These are phyloP conservation scores for Ophiocordyceps unilateralis DNA, from an alignment of 2,329 filamentous ascomycete species.

Conservation along the genomic window DNA sequence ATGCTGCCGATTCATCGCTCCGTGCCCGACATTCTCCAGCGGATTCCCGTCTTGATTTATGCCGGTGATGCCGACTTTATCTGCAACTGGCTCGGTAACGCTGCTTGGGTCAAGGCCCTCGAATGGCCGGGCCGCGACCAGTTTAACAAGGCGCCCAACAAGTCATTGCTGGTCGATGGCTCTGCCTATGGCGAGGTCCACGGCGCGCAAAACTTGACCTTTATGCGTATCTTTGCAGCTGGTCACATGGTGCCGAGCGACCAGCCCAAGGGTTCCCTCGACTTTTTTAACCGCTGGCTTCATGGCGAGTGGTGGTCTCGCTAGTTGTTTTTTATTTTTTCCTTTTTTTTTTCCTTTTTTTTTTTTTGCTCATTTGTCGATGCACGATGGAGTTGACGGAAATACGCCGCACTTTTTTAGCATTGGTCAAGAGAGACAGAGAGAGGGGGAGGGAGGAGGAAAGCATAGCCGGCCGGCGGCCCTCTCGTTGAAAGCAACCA, in stretches of 20 bases:
- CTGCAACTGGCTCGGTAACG: constrained; percentile 97
- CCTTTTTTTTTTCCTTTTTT: too few species aligned
- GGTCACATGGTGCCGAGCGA: neutral
- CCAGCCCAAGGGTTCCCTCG: neutral
- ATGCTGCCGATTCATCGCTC: neutral
- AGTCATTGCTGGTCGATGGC: neutral
- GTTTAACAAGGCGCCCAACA: neutral
- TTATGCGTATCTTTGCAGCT: neutral
- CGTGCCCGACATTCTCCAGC: constrained; percentile 7
- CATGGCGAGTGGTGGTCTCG: neutral
- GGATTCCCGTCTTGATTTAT: constrained; percentile 92
- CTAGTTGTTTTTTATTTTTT: too few species aligned
- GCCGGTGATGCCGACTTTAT: constrained; percentile 81
- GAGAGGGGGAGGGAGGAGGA: neutral
- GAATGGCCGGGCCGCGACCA: constrained; percentile 32
- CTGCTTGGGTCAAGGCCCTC: constrained; percentile 83
- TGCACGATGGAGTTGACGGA: too few species aligned
- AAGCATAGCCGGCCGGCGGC: too few species aligned
- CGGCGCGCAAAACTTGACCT: neutral
- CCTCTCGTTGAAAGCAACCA: too few species aligned
- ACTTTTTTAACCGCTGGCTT: neutral
- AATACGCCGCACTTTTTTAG: too few species aligned
- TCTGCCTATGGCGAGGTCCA: neutral
- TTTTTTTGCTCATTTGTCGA: too few species aligned
- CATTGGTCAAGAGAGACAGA: neutral